A percentile compares a stretch with the other conserved stretches of the same genome.
Conservation (phyloP, 139 green algal genomes). For the Haematococcus lacustris region DNA sequence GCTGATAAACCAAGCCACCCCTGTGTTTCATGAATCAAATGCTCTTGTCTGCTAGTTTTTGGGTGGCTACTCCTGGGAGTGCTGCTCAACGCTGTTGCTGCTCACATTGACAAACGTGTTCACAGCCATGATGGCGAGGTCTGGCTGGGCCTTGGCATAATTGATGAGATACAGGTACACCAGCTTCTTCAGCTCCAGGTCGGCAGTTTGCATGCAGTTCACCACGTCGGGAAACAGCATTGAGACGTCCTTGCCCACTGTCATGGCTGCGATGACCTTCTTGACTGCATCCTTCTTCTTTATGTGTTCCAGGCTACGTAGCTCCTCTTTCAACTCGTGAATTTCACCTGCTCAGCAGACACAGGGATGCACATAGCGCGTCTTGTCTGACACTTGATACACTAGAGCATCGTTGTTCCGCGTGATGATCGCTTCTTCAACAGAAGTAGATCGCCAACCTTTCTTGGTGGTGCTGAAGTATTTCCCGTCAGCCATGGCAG, state of each 20-base stretch:
- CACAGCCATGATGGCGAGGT: constrained; percentile 97
- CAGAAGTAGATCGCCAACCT: no score
- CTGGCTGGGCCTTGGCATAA: constrained; percentile 97
- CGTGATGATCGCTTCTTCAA: no score
- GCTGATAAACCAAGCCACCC: no score
- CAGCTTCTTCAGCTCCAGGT: constrained; percentile 84
- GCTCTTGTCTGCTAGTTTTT: neutral
- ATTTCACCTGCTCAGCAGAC: constrained; percentile 75
- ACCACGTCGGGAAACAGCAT: constrained; percentile 94
- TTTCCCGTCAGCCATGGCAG: constrained; percentile 75
- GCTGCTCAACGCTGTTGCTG: no score
- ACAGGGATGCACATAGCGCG: neutral
- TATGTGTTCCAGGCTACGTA: constrained; percentile 72
- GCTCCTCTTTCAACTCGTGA: constrained; percentile 90
- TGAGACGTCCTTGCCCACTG: constrained; percentile 96
- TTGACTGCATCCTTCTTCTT: constrained; percentile 97
- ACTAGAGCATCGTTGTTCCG: no score
- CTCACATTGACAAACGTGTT: constrained; percentile 99
- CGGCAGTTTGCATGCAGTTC: constrained; percentile 95
- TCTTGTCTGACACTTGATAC: neutral
- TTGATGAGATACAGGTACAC: constrained; percentile 99
- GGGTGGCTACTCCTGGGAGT: no score
- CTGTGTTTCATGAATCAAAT: neutral
- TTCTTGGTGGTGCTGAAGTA: constrained; percentile 96
- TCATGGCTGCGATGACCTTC: constrained; percentile 96